Evolutionary conservation across 345 rosid genomes (phyloP).

Genomic region (Carallia brachiata): DNA sequence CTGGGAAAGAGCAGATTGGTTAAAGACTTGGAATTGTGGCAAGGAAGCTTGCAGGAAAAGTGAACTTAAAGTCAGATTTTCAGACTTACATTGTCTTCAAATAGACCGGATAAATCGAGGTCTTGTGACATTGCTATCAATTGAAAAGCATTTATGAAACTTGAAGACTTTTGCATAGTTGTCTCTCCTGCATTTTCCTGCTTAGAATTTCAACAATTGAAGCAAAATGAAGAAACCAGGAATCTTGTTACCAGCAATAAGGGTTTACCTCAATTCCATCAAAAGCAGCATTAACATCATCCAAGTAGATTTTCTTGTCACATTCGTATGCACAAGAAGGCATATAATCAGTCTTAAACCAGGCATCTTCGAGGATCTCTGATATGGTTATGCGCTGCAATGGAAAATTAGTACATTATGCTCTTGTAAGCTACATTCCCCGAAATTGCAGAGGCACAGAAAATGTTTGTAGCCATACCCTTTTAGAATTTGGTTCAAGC

Average conservation of each 20-base stretch:
- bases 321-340: conserved; percentile 45
- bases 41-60: background rate
- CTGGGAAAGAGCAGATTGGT: conserved; percentile 27
- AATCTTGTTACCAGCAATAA: conserved; percentile 6
- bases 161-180: conserved; percentile 48
- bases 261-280: conserved; percentile 56
- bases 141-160: conserved; percentile 85
- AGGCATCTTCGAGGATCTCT: conserved; percentile 66
- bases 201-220: conserved; percentile 19
- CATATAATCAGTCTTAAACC: conserved; percentile 68
- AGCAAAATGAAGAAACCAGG: background rate
- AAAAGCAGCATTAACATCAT: conserved; percentile 56
- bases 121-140: conserved; percentile 93
- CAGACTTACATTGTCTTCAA: conserved; percentile 66
- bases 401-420: background rate
- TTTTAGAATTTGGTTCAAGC: conserved; percentile 62
- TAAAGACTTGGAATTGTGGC: conserved; percentile 11
- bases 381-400: conserved; percentile 64
- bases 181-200: conserved; percentile 54
- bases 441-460: background rate
- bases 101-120: conserved; percentile 89
- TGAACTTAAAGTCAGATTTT: conserved; percentile 5
- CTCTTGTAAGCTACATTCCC: background rate
- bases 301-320: conserved; percentile 37
- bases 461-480: conserved; percentile 29